Evolutionary conservation across 1,139 yeast genomes (phyloP).

Genomic region (Geotrichum siamense): DNA sequence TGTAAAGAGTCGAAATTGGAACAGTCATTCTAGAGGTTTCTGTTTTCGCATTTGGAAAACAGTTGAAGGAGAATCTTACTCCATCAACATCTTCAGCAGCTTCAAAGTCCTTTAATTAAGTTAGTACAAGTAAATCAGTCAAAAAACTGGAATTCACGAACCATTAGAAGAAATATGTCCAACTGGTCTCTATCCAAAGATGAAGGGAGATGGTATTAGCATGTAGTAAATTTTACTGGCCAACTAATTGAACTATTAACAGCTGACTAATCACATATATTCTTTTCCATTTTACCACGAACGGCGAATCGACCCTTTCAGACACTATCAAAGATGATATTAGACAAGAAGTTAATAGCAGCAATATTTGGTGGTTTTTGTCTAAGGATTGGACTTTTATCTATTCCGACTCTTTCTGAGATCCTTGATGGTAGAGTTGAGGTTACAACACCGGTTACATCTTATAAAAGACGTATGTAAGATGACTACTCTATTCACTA

Average conservation of each 20-base stretch:
- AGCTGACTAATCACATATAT: slow-evolving; percentile 4
- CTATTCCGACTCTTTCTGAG: slow-evolving; percentile 14
- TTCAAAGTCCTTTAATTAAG: slow-evolving; percentile 56
- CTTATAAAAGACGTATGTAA: slow-evolving; percentile 43
- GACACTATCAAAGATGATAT: neutral
- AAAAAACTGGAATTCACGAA: neutral
- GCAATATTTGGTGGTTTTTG: slow-evolving; percentile 18
- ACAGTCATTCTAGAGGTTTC: slow-evolving; percentile 92
- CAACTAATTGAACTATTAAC: neutral
- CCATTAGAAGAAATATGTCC: neutral
- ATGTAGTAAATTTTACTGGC: neutral
- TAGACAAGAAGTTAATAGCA: slow-evolving; percentile 8
- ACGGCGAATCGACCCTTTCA: neutral
- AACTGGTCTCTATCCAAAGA: neutral
- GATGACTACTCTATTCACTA: neutral
- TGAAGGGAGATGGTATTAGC: neutral
- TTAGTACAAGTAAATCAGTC: neutral
- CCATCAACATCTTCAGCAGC: slow-evolving; percentile 84
- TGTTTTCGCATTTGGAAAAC: slow-evolving; percentile 77
- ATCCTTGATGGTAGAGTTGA: slow-evolving; percentile 54
- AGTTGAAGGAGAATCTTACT: slow-evolving; percentile 85
- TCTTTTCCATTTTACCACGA: neutral
- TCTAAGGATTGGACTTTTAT: slow-evolving; percentile 22
- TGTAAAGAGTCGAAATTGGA: slow-evolving; percentile 89
- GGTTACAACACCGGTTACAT: slow-evolving; percentile 70